Conservation (phyloP, 1,139 yeast species). For the Nematodospora anomalae region DNA sequence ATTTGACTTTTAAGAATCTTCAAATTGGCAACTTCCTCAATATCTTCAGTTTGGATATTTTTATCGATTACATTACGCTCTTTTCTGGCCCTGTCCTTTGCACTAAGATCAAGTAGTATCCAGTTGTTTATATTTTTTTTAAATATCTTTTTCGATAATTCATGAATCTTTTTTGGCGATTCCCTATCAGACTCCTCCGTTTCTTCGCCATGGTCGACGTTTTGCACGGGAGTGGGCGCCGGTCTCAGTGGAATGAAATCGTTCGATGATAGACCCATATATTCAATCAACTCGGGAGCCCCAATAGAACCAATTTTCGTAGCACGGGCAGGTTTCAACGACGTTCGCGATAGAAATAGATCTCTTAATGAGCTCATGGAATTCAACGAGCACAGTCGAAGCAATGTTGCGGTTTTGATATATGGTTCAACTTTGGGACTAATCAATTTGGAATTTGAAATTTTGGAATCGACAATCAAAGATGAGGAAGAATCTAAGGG, state of each 20-base stretch:
- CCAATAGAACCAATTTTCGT: background rate
- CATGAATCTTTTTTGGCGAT: background rate
- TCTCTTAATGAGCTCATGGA: background rate
- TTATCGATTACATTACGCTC: no score
- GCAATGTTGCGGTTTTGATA: background rate
- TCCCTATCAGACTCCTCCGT: background rate
- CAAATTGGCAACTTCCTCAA: conserved; percentile 1
- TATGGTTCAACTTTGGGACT: background rate
- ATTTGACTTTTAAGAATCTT: background rate
- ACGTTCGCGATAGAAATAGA: background rate
- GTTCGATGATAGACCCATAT: background rate
- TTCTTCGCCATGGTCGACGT: background rate
- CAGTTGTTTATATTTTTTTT: no score
- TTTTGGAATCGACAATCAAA: background rate
- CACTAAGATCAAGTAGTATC: no score
- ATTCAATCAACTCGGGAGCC: background rate
- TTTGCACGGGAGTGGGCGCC: background rate
- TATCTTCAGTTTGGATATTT: conserved; percentile 3
- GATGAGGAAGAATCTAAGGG: background rate
- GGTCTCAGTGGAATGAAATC: background rate
- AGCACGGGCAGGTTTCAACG: background rate
- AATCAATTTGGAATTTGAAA: background rate
- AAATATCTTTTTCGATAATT: background rate
- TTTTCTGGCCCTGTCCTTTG: no score
- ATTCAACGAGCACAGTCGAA: background rate